Percentiles rank a stretch among this genome's conserved stretches.
These are phyloP conservation scores for Globisporangium polare DNA, from an alignment of 352 stramenopile species.

Conservation along the genomic window DNA sequence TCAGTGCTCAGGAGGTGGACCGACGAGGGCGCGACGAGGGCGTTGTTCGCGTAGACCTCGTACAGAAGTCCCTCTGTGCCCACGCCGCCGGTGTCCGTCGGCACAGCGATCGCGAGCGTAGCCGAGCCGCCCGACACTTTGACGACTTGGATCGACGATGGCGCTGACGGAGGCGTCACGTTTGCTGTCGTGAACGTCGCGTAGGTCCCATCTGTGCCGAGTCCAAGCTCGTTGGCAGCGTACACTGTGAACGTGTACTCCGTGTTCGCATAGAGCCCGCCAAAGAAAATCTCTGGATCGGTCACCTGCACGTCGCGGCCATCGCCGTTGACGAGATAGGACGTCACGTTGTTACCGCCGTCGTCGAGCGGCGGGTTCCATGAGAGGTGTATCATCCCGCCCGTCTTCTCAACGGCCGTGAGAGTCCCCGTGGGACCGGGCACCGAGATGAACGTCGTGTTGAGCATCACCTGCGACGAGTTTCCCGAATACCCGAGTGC, in stretches of 20 bases:
- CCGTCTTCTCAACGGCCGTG: conserved; percentile 16
- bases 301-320: conserved; percentile 8
- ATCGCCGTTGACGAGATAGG: conserved; percentile 34
- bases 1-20: conserved; percentile 3
- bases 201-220: conserved; percentile 25
- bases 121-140: conserved; percentile 33
- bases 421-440: conserved; percentile 38
- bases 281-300: conserved; percentile 20
- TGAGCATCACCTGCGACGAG: conserved; percentile 24
- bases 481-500: conserved; percentile 36
- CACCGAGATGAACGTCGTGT: conserved; percentile 43
- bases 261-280: conserved; percentile 32
- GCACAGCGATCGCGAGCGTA: conserved; percentile 27
- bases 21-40: conserved; percentile 20
- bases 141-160: conserved; percentile 23
- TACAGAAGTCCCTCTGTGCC: conserved; percentile 24
- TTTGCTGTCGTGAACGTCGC: conserved; percentile 24
- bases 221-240: conserved; percentile 38
- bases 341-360: conserved; percentile 37
- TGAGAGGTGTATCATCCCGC: conserved; percentile 35
- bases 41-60: conserved; percentile 37
- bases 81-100: conserved; percentile 42
- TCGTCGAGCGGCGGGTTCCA: conserved; percentile 51
- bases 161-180: conserved; percentile 25
- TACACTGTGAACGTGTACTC: conserved; percentile 52